Conservation (phyloP, 2,329 filamentous ascomycete species). For the Trichoderma gracile region DNA sequence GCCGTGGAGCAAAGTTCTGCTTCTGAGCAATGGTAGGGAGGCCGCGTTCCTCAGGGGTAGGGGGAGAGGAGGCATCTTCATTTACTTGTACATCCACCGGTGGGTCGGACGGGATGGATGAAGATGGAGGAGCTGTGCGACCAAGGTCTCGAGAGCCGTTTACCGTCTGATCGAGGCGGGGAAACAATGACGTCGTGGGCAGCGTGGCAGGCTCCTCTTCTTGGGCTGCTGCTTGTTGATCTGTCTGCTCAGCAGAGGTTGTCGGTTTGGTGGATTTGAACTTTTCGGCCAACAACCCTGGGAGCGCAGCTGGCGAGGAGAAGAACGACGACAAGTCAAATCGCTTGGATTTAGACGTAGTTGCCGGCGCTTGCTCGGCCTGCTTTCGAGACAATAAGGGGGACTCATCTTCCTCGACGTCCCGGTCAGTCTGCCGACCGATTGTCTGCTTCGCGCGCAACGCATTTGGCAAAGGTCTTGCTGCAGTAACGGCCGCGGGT, state of each 20-base stretch:
- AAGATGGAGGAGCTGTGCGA: slow-evolving; percentile 39
- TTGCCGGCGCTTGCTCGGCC: slow-evolving; percentile 28
- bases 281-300: slow-evolving; percentile 39
- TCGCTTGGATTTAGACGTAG: slow-evolving; percentile 36
- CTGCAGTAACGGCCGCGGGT: slow-evolving; percentile 2
- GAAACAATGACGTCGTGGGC: slow-evolving; percentile 46
- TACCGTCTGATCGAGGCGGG: slow-evolving; percentile 37
- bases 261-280: slow-evolving; percentile 34
- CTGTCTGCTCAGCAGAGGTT: slow-evolving; percentile 26
- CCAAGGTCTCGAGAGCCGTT: slow-evolving; percentile 38
- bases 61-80: slow-evolving; percentile 30
- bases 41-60: slow-evolving; percentile 38
- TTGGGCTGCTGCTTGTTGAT: slow-evolving; percentile 8
- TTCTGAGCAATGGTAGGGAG: slow-evolving; percentile 48
- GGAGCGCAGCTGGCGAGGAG: slow-evolving; percentile 53
- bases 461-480: slow-evolving; percentile 27
- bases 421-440: slow-evolving; percentile 22
- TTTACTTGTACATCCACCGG: background rate
- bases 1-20: slow-evolving; percentile 50
- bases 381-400: slow-evolving; percentile 45
- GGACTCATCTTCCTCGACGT: slow-evolving; percentile 43
- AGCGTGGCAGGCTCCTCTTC: slow-evolving; percentile 29
- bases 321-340: slow-evolving; percentile 58
- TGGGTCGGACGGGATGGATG: slow-evolving; percentile 33
- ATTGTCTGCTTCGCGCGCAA: slow-evolving; percentile 22